A percentile compares a stretch with the other conserved stretches of the same genome.
Conservation (phyloP, 2,329 filamentous ascomycete species). For the Paraconiothyrium brasiliense region DNA sequence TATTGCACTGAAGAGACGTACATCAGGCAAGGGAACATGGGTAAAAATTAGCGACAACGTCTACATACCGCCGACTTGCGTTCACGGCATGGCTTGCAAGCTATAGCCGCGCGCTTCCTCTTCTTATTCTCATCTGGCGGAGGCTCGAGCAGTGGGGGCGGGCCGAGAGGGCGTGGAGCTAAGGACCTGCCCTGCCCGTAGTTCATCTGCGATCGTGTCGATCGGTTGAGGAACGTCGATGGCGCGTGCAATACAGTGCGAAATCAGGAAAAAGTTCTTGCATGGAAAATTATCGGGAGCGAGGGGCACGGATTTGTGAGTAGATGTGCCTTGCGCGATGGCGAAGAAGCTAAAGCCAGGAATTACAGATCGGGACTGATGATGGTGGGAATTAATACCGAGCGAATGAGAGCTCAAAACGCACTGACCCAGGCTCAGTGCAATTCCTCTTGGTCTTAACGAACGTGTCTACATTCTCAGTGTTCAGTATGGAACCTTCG, state of each 20-base stretch:
- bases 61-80: conserved; percentile 10
- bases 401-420: conserved; percentile 1
- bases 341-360: conserved; percentile 6
- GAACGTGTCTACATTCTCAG: background rate
- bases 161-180: conserved; percentile 13
- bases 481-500: background rate
- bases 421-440: background rate
- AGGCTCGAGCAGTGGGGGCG: conserved; percentile 7
- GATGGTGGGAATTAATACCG: conserved; percentile 3
- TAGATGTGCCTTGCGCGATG: background rate
- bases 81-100: conserved; percentile 14
- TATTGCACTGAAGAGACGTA: conserved; percentile 13
- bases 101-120: conserved; percentile 12
- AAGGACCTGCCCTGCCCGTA: conserved; percentile 12
- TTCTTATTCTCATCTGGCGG: conserved; percentile 13
- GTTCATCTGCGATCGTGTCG: conserved; percentile 9
- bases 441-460: conserved; percentile 2
- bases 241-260: background rate
- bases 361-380: conserved; percentile 4
- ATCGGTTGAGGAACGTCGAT: conserved; percentile 8
- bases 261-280: background rate
- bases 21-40: conserved; percentile 5
- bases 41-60: background rate
- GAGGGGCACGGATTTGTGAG: background rate
- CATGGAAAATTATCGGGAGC: too few species aligned